These are phyloP conservation scores for Solanum dulcamara DNA, from an alignment of 257 asterid species.

Conservation along the genomic window DNA sequence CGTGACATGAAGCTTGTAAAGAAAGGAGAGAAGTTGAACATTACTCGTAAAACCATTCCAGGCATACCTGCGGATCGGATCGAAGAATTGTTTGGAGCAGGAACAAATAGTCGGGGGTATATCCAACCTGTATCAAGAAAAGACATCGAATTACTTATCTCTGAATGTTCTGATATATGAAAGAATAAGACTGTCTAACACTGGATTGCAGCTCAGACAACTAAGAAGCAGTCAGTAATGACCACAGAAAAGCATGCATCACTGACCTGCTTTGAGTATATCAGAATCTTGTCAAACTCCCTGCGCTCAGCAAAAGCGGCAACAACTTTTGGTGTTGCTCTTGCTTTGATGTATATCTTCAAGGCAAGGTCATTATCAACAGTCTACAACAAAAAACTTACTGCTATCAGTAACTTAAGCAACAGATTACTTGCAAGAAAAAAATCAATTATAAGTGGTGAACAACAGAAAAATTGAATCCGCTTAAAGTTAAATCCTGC, in stretches of 20 bases:
- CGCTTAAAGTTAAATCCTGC: background rate
- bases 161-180: background rate
- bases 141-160: background rate
- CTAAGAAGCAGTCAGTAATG: background rate
- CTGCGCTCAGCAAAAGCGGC: slow-evolving; percentile 99
- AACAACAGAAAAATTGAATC: background rate
- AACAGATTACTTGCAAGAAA: background rate
- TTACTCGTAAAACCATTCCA: background rate
- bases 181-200: background rate
- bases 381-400: slow-evolving; percentile 40
- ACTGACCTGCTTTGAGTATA: slow-evolving; percentile 94
- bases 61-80: slow-evolving; percentile 91
- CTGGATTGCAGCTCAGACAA: background rate
- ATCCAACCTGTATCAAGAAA: slow-evolving; percentile 70
- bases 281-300: slow-evolving; percentile 94
- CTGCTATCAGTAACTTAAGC: background rate
- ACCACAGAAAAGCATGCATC: background rate
- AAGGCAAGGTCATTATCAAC: slow-evolving; percentile 99
- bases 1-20: background rate
- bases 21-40: background rate
- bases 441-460: background rate
- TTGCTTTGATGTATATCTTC: slow-evolving; percentile 94
- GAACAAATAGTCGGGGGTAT: slow-evolving; percentile 92
- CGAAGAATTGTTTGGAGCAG: slow-evolving; percentile 99
- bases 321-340: slow-evolving; percentile 98